phyloP scores from a whole-genome alignment of 768 basidiomycete species.

The Stropharia rugosoannulata region DNA sequence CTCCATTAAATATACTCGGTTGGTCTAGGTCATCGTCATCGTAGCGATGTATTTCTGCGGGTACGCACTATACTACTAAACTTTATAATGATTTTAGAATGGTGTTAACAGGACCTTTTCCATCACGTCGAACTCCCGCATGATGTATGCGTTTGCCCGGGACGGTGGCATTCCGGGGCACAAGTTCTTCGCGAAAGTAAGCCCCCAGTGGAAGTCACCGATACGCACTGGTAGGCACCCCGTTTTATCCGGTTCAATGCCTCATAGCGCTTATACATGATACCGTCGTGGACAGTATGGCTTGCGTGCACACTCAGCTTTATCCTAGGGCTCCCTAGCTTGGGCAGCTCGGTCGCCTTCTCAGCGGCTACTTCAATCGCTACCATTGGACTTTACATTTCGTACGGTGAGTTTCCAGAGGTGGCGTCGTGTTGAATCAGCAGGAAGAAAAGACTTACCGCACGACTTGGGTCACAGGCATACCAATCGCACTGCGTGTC shows the following conservation, averaged over 20 bases:
- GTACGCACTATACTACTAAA: slow-evolving; percentile 27
- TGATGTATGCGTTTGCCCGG: slow-evolving; percentile 82
- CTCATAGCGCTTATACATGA: neutral
- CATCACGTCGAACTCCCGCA: slow-evolving; percentile 74
- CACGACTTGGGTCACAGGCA: slow-evolving; percentile 34
- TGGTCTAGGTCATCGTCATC: slow-evolving; percentile 54
- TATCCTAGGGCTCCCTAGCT: slow-evolving; percentile 68
- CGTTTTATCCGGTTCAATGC: neutral
- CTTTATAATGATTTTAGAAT: neutral
- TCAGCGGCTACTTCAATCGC: slow-evolving; percentile 60
- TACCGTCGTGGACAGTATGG: slow-evolving; percentile 51
- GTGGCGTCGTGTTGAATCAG: no score
- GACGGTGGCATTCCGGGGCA: slow-evolving; percentile 75
- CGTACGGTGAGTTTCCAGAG: slow-evolving; percentile 50
- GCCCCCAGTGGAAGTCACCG: slow-evolving; percentile 56
- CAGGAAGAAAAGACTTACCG: no score
- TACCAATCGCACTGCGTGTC: slow-evolving; percentile 70
- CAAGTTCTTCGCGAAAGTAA: slow-evolving; percentile 65
- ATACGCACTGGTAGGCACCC: slow-evolving; percentile 56
- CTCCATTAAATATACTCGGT: neutral
- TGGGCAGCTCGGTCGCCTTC: slow-evolving; percentile 74
- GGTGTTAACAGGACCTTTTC: slow-evolving; percentile 58
- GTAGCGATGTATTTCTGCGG: slow-evolving; percentile 77
- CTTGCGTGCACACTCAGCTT: slow-evolving; percentile 77
- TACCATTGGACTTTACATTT: slow-evolving; percentile 76